Evolutionary conservation across 2,329 filamentous ascomycete species (phyloP).

Genomic region (Pseudogymnoascus sp.): DNA sequence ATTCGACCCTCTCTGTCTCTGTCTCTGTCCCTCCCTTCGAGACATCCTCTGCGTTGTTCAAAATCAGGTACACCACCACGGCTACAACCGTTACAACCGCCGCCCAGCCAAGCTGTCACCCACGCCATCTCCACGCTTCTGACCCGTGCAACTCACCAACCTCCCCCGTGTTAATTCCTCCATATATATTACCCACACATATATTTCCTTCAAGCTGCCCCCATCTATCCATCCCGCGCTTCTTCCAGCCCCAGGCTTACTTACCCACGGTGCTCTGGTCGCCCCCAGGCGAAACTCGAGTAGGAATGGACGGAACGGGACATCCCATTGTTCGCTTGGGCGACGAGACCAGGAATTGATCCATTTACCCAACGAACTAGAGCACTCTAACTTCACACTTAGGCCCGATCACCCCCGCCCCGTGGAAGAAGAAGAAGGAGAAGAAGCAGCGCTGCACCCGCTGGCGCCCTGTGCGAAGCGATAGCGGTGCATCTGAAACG

Average conservation of each 20-base stretch:
- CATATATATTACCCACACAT: neutral
- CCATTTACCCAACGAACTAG: slow-evolving; percentile 1
- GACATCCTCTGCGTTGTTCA: neutral
- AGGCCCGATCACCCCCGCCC: neutral
- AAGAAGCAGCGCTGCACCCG: neutral
- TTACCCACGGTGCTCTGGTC: neutral
- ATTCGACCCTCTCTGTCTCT: neutral
- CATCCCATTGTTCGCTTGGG: neutral
- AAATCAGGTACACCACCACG: neutral
- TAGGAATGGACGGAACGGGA: neutral
- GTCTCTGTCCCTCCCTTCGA: neutral
- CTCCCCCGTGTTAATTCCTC: neutral
- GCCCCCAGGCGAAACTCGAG: neutral
- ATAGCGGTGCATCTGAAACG: slow-evolving; percentile 2
- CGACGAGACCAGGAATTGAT: neutral
- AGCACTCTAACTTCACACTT: neutral
- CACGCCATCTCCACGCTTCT: neutral
- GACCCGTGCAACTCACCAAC: neutral
- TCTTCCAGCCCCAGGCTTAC: neutral
- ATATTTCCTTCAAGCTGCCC: neutral
- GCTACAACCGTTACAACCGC: neutral
- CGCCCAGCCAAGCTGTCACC: neutral
- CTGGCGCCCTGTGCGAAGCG: neutral
- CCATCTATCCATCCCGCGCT: neutral
- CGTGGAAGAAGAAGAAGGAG: neutral